Evolutionary conservation across 768 basidiomycete genomes (phyloP), one percentile per base, ranked within the genome.

Genomic region (Lactifluus echinatus): DNA sequence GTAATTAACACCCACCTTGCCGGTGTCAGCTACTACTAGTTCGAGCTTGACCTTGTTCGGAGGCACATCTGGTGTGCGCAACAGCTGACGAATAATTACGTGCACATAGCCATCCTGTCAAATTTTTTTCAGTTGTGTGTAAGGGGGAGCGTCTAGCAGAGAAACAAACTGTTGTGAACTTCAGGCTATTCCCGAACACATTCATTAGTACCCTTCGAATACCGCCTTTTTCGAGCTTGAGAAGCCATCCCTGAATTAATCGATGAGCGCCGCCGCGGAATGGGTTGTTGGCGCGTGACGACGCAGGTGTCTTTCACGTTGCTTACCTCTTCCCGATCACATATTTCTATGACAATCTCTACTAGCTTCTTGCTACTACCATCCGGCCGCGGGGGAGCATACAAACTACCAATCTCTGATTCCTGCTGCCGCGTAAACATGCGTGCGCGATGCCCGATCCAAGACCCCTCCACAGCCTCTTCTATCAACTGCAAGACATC

Each of bases 141-240:
- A 29, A 28, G 23, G 33, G 43, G 39, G 61, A 49, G 11, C 3
- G 40, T 24, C 15, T 8, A 12, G 11, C 14, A 23, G 31, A 28
- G 37, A 40, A 54, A 70, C 82, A 29, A 65, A 89, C 90, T 43
- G 80, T 76, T 29, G 93, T 95, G 69, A 96, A 96, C 70, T 97
- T 95, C 52, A 94, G 73, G 64, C 90, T 91, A 69, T 95, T 96
- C 15, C 93, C 91, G 63, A 96, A 91, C 36, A 97, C 71, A 67
- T 97, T 97, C 91, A 96, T 95, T 59, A 96, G 69, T 12, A 96
- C 84, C 26, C 94, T 80, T 29, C 94, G 82, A 60, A 96, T 85
- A 14, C 94, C 94, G 29, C 91, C 93, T 68, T 88, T 92, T 70
- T 97, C 94, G 68, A 89, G 93, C 65, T 83, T 85, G 28, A 95